Evolutionary conservation across 805 yeast species (phyloP).

Genomic region (Kluyveromyces dobzhanskii): DNA sequence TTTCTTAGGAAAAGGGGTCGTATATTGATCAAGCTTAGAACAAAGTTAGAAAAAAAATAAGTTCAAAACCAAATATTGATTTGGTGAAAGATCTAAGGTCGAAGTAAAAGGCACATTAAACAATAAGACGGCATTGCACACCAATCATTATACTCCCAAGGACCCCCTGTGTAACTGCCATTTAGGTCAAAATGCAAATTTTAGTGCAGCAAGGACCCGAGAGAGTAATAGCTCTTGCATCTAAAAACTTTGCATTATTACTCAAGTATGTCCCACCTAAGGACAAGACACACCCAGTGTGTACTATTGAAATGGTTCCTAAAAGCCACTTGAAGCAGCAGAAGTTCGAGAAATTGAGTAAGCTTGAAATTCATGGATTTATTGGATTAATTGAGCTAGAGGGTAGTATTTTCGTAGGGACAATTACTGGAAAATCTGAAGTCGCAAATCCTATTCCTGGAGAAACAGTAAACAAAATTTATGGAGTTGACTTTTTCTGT

Average conservation of each 20-base stretch:
- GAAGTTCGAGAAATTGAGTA: slow-evolving; percentile 36
- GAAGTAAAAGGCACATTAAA: neutral
- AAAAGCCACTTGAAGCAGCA: slow-evolving; percentile 31
- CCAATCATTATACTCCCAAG: too few relatives aligned
- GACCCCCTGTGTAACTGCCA: too few relatives aligned
- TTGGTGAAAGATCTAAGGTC: slow-evolving; percentile 5
- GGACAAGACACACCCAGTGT: slow-evolving; percentile 25
- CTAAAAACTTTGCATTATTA: slow-evolving; percentile 36
- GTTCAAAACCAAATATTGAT: slow-evolving; percentile 1
- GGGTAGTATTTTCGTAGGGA: slow-evolving; percentile 61
- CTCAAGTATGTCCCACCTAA: slow-evolving; percentile 34
- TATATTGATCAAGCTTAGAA: too few relatives aligned
- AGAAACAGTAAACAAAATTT: slow-evolving; percentile 73
- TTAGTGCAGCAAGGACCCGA: slow-evolving; percentile 16
- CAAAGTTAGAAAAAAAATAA: too few relatives aligned
- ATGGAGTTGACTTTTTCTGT: slow-evolving; percentile 81
- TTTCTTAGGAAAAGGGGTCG: too few relatives aligned
- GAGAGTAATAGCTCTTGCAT: slow-evolving; percentile 26
- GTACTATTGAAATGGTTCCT: slow-evolving; percentile 43
- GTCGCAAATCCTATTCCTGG: slow-evolving; percentile 78
- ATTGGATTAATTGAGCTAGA: slow-evolving; percentile 72
- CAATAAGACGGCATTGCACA: too few relatives aligned
- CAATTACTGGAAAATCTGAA: slow-evolving; percentile 65
- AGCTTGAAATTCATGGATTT: slow-evolving; percentile 51
- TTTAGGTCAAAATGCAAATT: slow-evolving; percentile 14